phyloP scores from a whole-genome alignment of 2,329 filamentous ascomycete species.

The Phialemoniopsis sp. region DNA sequence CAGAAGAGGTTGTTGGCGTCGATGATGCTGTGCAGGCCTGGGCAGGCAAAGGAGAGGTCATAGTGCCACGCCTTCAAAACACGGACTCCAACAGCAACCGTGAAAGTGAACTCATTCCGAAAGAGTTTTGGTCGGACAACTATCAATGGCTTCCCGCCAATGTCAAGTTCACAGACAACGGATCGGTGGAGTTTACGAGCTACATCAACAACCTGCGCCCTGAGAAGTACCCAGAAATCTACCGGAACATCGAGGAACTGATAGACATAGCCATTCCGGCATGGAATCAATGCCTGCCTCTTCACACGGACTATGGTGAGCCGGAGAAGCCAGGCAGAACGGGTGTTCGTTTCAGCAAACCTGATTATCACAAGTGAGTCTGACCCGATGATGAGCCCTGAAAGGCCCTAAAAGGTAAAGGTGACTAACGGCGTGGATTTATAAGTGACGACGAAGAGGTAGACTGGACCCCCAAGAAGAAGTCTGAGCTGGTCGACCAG shows the following conservation, averaged over 20 bases:
- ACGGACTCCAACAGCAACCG: neutral
- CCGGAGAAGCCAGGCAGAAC: neutral
- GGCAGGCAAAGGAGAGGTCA: constrained; percentile 11
- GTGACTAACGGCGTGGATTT: too few species aligned
- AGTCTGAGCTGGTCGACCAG: too few species aligned
- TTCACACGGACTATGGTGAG: neutral
- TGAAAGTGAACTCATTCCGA: neutral
- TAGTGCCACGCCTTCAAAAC: constrained; percentile 1
- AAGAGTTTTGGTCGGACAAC: constrained; percentile 15
- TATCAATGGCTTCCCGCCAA: constrained; percentile 32
- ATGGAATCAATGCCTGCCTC: constrained; percentile 28
- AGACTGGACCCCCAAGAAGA: too few species aligned
- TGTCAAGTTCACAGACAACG: constrained; percentile 21
- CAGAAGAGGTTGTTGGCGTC: constrained; percentile 23
- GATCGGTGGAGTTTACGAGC: constrained; percentile 27
- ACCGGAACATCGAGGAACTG: constrained; percentile 27
- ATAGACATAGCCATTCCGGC: constrained; percentile 29
- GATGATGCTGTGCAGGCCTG: constrained; percentile 16
- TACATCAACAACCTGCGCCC: constrained; percentile 44
- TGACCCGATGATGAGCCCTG: too few species aligned
- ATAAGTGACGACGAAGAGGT: neutral
- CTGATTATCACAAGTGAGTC: neutral
- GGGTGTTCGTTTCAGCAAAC: neutral
- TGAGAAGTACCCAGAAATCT: constrained; percentile 20
- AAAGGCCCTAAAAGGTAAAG: too few species aligned